Evolutionary conservation across 306 rosid species (phyloP).

Genomic region (Medicago ruthenica): DNA sequence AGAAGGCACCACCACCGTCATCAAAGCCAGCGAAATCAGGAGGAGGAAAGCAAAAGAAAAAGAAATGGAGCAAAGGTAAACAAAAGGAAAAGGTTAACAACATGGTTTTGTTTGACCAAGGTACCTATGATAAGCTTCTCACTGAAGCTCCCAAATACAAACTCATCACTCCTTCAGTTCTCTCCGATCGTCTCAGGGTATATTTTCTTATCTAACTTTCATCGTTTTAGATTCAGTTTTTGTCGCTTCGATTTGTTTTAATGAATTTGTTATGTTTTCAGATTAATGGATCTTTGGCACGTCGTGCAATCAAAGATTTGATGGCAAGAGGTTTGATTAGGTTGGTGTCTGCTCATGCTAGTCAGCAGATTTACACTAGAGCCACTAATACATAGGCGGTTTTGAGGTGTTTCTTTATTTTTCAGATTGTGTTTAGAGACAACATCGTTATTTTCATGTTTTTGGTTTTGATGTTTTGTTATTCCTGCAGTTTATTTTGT

Average conservation of each 20-base stretch:
- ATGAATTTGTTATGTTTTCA: constrained; percentile 1
- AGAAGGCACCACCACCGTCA: constrained; percentile 55
- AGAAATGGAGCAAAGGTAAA: constrained; percentile 68
- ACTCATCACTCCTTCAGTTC: constrained; percentile 54
- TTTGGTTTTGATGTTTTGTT: constrained; percentile 13
- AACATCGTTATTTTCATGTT: not conserved
- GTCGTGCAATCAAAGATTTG: constrained; percentile 43
- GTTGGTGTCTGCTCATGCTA: constrained; percentile 43
- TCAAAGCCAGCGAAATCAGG: constrained; percentile 56
- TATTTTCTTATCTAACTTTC: not conserved
- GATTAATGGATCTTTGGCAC: constrained; percentile 53
- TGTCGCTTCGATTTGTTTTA: not conserved
- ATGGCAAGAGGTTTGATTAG: constrained; percentile 50
- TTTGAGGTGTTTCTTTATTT: constrained; percentile 18
- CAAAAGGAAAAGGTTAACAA: constrained; percentile 64
- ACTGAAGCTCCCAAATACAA: constrained; percentile 55
- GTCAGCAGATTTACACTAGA: constrained; percentile 51
- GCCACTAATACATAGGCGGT: constrained; percentile 37
- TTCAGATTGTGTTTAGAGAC: constrained; percentile 2
- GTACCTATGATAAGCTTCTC: constrained; percentile 52
- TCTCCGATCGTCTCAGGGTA: constrained; percentile 59
- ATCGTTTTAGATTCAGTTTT: not conserved
- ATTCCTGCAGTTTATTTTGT: too few relatives aligned
- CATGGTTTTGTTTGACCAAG: constrained; percentile 57
- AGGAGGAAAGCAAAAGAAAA: constrained; percentile 62